Evolutionary conservation across 495 filamentous ascomycete species (phyloP), one percentile per base, ranked within the genome.

Genomic region (Astrothelium macrocarpum): DNA sequence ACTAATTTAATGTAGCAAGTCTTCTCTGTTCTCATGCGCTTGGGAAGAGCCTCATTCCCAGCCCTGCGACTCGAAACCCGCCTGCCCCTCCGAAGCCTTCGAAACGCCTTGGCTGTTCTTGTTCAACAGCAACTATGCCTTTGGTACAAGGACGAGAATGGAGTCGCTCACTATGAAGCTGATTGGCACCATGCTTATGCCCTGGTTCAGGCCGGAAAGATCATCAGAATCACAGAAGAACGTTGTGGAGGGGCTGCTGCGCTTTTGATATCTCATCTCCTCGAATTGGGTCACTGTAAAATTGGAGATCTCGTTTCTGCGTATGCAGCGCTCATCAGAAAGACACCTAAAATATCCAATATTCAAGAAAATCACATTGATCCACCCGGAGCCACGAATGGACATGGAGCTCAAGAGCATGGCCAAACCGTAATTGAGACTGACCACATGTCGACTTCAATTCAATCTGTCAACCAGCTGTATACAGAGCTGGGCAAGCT

Each of bases 111-210:
- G 43, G 84, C 82, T 36, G 86, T 92, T 29, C 88, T 99, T 69
- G 80, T 93, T 53, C 94, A 97, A 72, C 86, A 95, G 68, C 89
- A 92, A 65, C 82, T 99, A 20, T 81, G 95, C 12, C 87, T 86
- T 71, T 86, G 92, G 74, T 82, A 85, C 66, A 81, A 83, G 62
- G 81, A 79, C 39, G 70, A 79, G 36, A 60, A 62, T 31, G 32
- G 59, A 12, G 56, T 59, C 5, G 87, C 90, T 28, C 83, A 84
- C 70, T 97, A 97, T 76, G 88, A 95, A 68, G 87, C 89, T 28
- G 87, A 94, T 62, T 75, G 82, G 68, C 77, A 82, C 58, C 79
- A 87, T 29, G 86, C 90, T 59, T 97, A 97, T 72, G 83, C 83
- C 65, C 80, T 97, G 39, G 76, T 89, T 20, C 87, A 93, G 31